phyloP scores from a whole-genome alignment of 768 basidiomycete species.

The Boletus subparvulus region DNA sequence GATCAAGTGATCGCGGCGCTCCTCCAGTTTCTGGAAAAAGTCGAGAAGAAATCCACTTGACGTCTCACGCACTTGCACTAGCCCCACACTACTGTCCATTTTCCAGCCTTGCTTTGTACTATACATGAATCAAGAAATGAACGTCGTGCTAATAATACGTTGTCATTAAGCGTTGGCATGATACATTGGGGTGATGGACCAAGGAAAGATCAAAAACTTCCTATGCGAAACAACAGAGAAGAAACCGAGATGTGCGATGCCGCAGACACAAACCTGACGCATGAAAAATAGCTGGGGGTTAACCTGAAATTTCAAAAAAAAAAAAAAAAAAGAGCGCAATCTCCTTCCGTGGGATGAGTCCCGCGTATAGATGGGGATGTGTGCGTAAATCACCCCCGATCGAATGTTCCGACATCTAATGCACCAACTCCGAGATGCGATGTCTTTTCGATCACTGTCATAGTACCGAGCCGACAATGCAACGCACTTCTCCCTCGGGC shows the following conservation, averaged over 20 bases:
- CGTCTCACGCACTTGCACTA: not conserved
- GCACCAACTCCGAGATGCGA: not conserved
- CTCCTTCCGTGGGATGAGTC: not conserved
- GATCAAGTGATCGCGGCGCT: conserved; percentile 42
- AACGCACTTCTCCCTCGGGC: not conserved
- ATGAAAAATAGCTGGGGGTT: conserved; percentile 1
- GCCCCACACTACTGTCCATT: not conserved
- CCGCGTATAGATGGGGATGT: not conserved
- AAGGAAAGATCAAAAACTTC: conserved; percentile 4
- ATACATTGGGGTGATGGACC: conserved; percentile 27
- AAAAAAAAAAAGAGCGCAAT: not conserved
- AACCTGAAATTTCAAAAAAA: conserved; percentile 1
- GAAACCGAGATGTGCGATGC: conserved; percentile 9
- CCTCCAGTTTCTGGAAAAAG: conserved; percentile 39
- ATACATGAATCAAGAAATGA: conserved; percentile 10
- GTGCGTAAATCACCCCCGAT: not conserved
- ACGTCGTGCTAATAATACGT: conserved; percentile 18
- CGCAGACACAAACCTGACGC: not conserved
- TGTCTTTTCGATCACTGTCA: conserved; percentile 1
- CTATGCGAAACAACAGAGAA: conserved; percentile 30
- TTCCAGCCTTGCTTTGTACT: conserved; percentile 5
- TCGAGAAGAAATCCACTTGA: conserved; percentile 4
- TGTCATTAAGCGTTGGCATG: conserved; percentile 17
- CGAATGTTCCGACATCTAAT: not conserved
- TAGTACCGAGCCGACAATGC: conserved; percentile 17